Evolutionary conservation across 352 stramenopile genomes (phyloP).

Genomic region (Phytophthora hibernalis): DNA sequence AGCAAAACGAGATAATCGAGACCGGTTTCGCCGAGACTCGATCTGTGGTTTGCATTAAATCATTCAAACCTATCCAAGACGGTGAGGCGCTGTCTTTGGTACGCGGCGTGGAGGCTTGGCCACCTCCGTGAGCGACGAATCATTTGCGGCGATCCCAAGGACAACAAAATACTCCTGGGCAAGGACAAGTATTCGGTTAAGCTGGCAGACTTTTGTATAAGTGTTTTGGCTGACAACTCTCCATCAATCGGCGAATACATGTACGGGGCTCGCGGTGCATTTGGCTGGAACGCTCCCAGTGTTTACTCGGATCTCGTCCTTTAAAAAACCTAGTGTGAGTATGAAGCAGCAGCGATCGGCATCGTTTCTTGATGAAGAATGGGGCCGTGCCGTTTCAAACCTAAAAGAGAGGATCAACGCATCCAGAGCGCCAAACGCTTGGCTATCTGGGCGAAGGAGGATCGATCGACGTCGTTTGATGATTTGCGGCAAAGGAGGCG

Average conservation of each 20-base stretch:
- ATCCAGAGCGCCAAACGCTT: not conserved
- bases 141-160: conserved; percentile 29
- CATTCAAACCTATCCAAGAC: conserved; percentile 29
- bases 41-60: conserved; percentile 32
- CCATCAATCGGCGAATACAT: not conserved
- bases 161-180: conserved; percentile 33
- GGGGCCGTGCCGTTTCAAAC: conserved; percentile 17
- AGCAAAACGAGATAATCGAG: not conserved
- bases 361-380: conserved; percentile 8
- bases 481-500: conserved; percentile 27
- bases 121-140: conserved; percentile 21
- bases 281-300: conserved; percentile 23
- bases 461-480: conserved; percentile 1
- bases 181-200: conserved; percentile 11
- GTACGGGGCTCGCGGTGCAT: not conserved
- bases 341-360: not conserved
- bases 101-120: conserved; percentile 12
- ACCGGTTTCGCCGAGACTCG: conserved; percentile 18
- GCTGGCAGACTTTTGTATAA: conserved; percentile 31
- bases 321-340: too few relatives aligned
- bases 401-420: conserved; percentile 1
- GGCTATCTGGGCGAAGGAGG: not conserved
- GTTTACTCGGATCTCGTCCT: conserved; percentile 3
- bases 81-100: conserved; percentile 7
- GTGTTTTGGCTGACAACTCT: conserved; percentile 3